These are phyloP conservation scores for Boletus coccyginus DNA, from an alignment of 768 basidiomycete species.

Conservation along the genomic window DNA sequence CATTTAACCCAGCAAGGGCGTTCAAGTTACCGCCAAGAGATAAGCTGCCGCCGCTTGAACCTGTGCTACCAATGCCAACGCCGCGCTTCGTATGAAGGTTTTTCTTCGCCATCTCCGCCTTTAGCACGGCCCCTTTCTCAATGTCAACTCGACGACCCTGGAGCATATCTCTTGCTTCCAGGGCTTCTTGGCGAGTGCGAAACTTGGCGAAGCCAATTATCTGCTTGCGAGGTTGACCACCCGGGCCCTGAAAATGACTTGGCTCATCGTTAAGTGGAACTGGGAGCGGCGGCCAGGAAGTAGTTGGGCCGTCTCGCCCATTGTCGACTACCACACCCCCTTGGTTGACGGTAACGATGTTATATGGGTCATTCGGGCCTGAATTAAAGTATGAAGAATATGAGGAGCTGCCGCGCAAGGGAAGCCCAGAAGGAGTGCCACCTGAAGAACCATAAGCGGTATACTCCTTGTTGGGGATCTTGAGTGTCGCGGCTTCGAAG, in stretches of 20 bases:
- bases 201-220: slow-evolving; percentile 99
- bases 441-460: slow-evolving; percentile 62
- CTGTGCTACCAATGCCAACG: slow-evolving; percentile 59
- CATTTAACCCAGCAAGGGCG: slow-evolving; percentile 22
- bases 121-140: slow-evolving; percentile 88
- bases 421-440: slow-evolving; percentile 35
- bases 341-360: slow-evolving; percentile 77
- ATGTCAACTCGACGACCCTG: slow-evolving; percentile 90
- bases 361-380: slow-evolving; percentile 79
- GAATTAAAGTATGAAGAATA: slow-evolving; percentile 36
- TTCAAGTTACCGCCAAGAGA: slow-evolving; percentile 27
- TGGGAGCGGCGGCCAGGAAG: slow-evolving; percentile 58
- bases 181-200: slow-evolving; percentile 78
- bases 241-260: slow-evolving; percentile 31
- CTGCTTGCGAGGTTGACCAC: slow-evolving; percentile 69
- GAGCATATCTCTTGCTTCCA: slow-evolving; percentile 82
- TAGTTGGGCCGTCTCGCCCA: slow-evolving; percentile 67
- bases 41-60: slow-evolving; percentile 27
- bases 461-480: slow-evolving; percentile 92
- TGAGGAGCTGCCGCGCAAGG: slow-evolving; percentile 35
- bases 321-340: slow-evolving; percentile 81
- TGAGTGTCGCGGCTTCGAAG: slow-evolving; percentile 96
- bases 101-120: slow-evolving; percentile 99
- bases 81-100: slow-evolving; percentile 95
- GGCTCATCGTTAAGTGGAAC: slow-evolving; percentile 33